Percentiles rank a stretch among this genome's conserved stretches.
Evolutionary conservation across 2,329 filamentous ascomycete species (phyloP).

Genomic region (Emmonsia crescens): DNA sequence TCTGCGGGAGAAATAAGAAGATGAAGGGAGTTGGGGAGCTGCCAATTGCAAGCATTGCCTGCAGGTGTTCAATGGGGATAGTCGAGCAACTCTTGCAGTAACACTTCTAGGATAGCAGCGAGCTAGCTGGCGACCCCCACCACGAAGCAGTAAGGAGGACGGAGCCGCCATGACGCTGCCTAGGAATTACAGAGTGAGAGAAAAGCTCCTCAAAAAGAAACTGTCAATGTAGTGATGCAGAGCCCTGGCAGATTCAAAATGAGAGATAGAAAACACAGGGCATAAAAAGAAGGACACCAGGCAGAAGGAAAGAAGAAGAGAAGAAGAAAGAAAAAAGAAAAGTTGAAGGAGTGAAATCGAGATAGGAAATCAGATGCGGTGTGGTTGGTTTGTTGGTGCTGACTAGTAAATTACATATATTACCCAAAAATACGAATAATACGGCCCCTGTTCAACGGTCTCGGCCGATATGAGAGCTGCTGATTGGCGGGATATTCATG

Average conservation of each 20-base stretch:
- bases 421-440: too few relatives aligned
- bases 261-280: neutral
- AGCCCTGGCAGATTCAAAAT: neutral
- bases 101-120: slow-evolving; percentile 2
- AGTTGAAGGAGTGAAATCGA: neutral
- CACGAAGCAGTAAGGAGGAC: slow-evolving; percentile 10
- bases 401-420: too few relatives aligned
- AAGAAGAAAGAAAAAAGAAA: neutral
- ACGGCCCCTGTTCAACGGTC: neutral
- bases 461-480: slow-evolving; percentile 4
- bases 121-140: slow-evolving; percentile 10
- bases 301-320: neutral
- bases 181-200: neutral
- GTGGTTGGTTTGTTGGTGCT: too few relatives aligned
- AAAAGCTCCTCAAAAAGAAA: neutral
- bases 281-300: neutral
- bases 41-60: slow-evolving; percentile 22
- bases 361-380: neutral
- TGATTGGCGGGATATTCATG: slow-evolving; percentile 4
- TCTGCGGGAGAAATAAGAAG: slow-evolving; percentile 14
- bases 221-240: neutral
- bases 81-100: slow-evolving; percentile 6
- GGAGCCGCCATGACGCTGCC: slow-evolving; percentile 12
- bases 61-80: slow-evolving; percentile 22
- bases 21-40: slow-evolving; percentile 14